Evolutionary conservation across 2,329 filamentous ascomycete genomes (phyloP).

Genomic region (Colletotrichum paranaense): DNA sequence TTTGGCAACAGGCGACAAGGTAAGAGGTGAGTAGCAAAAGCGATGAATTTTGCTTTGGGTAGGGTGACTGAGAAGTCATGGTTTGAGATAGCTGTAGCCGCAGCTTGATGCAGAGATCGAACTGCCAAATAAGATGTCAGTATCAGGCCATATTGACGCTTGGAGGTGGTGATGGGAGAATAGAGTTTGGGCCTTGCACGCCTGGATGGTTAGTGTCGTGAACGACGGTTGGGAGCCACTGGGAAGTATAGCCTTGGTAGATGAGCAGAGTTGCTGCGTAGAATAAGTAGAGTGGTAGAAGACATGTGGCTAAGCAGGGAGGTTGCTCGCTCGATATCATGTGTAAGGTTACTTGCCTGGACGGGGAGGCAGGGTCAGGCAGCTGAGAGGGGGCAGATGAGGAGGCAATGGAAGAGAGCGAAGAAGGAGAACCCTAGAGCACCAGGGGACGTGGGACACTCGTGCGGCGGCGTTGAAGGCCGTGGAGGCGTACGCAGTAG

Average conservation of each 20-base stretch:
- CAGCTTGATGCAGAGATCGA: slow-evolving; percentile 31
- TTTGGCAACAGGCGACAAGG: neutral
- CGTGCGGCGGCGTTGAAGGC: neutral
- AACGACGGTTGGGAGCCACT: slow-evolving; percentile 21
- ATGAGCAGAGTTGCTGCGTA: slow-evolving; percentile 31
- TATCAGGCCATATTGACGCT: slow-evolving; percentile 30
- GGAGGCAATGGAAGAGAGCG: neutral
- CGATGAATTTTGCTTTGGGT: slow-evolving; percentile 2
- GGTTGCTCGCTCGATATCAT: neutral
- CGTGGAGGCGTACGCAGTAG: too few relatives aligned
- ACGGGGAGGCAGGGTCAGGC: neutral
- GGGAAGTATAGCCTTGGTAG: slow-evolving; percentile 7
- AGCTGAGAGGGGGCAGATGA: neutral
- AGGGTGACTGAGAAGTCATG: slow-evolving; percentile 7
- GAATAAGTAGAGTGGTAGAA: slow-evolving; percentile 3
- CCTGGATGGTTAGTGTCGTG: slow-evolving; percentile 12
- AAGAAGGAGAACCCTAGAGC: neutral
- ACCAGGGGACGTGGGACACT: neutral
- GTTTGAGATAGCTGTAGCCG: slow-evolving; percentile 34
- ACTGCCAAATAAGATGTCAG: slow-evolving; percentile 30
- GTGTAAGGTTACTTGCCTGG: neutral
- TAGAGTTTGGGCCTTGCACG: slow-evolving; percentile 25
- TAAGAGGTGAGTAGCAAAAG: neutral
- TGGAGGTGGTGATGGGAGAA: slow-evolving; percentile 1
- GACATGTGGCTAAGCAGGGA: slow-evolving; percentile 31